A percentile compares a stretch with the other conserved stretches of the same genome.
Evolutionary conservation across 768 basidiomycete genomes (phyloP).

Genomic region (Naganishia onofrii): DNA sequence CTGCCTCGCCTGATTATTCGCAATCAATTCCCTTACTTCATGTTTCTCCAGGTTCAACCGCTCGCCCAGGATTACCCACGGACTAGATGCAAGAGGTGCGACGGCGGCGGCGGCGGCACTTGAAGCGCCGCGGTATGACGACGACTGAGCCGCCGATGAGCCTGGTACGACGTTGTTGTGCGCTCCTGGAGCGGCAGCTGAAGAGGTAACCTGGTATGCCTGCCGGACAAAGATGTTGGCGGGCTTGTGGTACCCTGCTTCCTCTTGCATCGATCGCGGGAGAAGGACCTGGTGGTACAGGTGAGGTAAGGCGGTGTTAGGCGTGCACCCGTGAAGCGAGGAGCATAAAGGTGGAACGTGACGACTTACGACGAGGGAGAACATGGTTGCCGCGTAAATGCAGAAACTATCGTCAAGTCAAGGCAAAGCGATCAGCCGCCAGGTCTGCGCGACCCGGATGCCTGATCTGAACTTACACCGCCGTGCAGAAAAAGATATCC

Average conservation of each 20-base stretch:
- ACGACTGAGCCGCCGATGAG: background rate
- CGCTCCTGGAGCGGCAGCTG: background rate
- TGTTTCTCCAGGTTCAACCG: conserved; percentile 36
- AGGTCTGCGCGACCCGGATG: conserved; percentile 22
- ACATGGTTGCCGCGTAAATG: conserved; percentile 38
- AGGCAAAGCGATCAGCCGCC: conserved; percentile 31
- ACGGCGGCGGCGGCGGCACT: background rate
- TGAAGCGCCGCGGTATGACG: conserved; percentile 4
- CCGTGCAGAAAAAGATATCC: conserved; percentile 5
- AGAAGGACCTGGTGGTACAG: conserved; percentile 38
- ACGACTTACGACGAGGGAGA: conserved; percentile 40
- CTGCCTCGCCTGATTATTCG: conserved; percentile 18
- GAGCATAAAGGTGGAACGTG: background rate
- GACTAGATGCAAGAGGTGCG: conserved; percentile 4
- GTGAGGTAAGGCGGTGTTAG: background rate
- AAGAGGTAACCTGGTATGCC: conserved; percentile 12
- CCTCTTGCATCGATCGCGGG: conserved; percentile 34
- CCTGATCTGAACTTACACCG: conserved; percentile 1
- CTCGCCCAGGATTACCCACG: conserved; percentile 40
- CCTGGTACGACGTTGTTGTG: background rate
- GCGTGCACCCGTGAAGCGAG: background rate
- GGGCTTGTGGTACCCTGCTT: conserved; percentile 29
- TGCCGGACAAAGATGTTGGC: conserved; percentile 37
- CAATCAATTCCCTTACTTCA: conserved; percentile 31
- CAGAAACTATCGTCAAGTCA: conserved; percentile 31